These are phyloP conservation scores for Termitomyces titanicus DNA, from an alignment of 768 basidiomycete species.

Conservation along the genomic window DNA sequence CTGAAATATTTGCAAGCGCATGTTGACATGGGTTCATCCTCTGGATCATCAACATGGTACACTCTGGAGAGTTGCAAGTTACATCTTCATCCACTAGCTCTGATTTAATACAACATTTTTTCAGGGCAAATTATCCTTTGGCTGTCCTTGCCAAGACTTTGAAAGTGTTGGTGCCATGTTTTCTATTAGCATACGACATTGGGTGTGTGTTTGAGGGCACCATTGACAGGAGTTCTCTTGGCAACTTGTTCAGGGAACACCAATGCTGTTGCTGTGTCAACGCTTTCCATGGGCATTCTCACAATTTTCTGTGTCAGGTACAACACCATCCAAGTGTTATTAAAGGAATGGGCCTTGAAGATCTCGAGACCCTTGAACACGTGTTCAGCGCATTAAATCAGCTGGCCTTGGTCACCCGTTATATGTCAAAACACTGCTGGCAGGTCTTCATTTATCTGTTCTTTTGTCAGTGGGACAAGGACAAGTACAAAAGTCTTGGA, in stretches of 20 bases:
- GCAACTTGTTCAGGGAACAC: neutral
- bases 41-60: conserved; percentile 27
- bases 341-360: conserved; percentile 28
- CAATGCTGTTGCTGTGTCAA: conserved; percentile 13
- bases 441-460: conserved; percentile 25
- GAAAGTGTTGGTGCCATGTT: conserved; percentile 12
- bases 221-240: conserved; percentile 16
- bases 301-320: conserved; percentile 22
- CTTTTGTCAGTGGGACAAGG: conserved; percentile 30
- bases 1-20: conserved; percentile 31
- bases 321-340: conserved; percentile 26
- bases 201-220: conserved; percentile 22
- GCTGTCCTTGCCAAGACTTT: conserved; percentile 20
- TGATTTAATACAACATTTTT: neutral
- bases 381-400: conserved; percentile 28
- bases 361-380: conserved; percentile 28
- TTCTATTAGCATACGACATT: conserved; percentile 22
- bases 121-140: conserved; percentile 24
- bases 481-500: conserved; percentile 27
- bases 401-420: conserved; percentile 14
- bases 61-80: conserved; percentile 34
- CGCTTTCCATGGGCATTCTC: neutral
- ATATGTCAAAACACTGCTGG: conserved; percentile 19
- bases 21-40: conserved; percentile 31
- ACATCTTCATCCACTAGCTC: too few species aligned